Conservation (phyloP, 306 rosid genomes). For the Corylus avellana region DNA sequence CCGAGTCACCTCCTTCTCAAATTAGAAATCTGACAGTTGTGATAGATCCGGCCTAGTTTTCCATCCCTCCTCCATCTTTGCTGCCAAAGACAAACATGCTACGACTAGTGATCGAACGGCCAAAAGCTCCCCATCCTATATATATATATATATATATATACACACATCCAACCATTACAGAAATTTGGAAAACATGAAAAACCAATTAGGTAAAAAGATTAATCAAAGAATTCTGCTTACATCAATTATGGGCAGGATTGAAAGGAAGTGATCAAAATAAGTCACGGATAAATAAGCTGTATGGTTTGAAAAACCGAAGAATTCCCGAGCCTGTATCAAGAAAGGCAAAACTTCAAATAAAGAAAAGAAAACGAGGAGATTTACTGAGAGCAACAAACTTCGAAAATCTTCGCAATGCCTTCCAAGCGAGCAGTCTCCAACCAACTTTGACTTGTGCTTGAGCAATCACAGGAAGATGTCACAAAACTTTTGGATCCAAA, state of each 20-base stretch:
- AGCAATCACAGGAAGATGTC: slow-evolving; percentile 30
- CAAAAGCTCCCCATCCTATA: slow-evolving; percentile 72
- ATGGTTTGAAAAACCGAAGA: slow-evolving; percentile 57
- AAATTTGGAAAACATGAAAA: neutral
- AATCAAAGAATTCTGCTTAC: slow-evolving; percentile 41
- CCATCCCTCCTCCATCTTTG: slow-evolving; percentile 89
- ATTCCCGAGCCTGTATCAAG: slow-evolving; percentile 58
- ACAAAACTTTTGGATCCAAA: slow-evolving; percentile 39
- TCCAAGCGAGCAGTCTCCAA: slow-evolving; percentile 58
- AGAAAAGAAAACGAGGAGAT: neutral
- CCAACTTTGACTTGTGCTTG: slow-evolving; percentile 31
- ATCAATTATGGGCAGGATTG: slow-evolving; percentile 55
- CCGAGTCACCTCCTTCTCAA: slow-evolving; percentile 39
- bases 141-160: slow-evolving; percentile 25
- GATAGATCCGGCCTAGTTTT: slow-evolving; percentile 45
- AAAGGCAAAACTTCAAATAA: neutral
- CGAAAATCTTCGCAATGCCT: slow-evolving; percentile 73
- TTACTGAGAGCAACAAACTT: slow-evolving; percentile 51
- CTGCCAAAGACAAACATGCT: slow-evolving; percentile 80
- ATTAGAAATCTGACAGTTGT: slow-evolving; percentile 35
- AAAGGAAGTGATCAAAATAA: slow-evolving; percentile 75
- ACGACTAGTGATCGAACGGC: slow-evolving; percentile 62
- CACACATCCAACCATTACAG: neutral
- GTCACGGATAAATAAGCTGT: slow-evolving; percentile 68
- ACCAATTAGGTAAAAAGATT: slow-evolving; percentile 11